A percentile compares a stretch with the other conserved stretches of the same genome.
Conservation (phyloP, 371 early-diverging fungal genomes). For the Rhizomucor pusillus region DNA sequence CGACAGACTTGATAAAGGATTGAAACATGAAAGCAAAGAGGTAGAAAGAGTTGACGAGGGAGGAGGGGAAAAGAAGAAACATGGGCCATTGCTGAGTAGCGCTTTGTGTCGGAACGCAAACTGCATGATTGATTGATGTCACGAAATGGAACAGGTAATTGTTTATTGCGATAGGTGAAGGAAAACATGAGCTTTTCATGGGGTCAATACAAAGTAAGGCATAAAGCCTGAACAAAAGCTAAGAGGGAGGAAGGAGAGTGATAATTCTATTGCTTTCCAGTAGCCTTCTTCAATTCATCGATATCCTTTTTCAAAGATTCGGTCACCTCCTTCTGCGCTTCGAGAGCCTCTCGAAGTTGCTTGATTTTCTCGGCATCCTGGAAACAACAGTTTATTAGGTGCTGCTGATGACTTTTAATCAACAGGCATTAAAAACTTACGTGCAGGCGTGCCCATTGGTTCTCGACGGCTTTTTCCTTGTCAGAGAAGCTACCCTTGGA, state of each 20-base stretch:
- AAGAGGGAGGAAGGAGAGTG: too few relatives aligned
- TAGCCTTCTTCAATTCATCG: slow-evolving; percentile 7
- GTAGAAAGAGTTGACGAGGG: slow-evolving; percentile 8
- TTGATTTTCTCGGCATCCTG: slow-evolving; percentile 37
- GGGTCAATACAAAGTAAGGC: too few relatives aligned
- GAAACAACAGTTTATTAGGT: neutral
- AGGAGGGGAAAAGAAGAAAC: slow-evolving; percentile 4
- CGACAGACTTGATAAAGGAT: slow-evolving; percentile 15
- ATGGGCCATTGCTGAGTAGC: too few relatives aligned
- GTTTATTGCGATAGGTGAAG: too few relatives aligned
- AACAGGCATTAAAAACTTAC: slow-evolving; percentile 14
- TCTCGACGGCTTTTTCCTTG: slow-evolving; percentile 38
- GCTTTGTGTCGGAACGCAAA: too few relatives aligned
- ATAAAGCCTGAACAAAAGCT: too few relatives aligned
- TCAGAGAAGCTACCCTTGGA: slow-evolving; percentile 13
- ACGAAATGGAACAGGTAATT: too few relatives aligned
- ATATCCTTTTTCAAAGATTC: slow-evolving; percentile 6
- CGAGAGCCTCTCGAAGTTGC: slow-evolving; percentile 11
- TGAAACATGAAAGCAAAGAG: slow-evolving; percentile 4
- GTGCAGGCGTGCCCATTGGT: slow-evolving; percentile 39
- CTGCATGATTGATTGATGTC: too few relatives aligned
- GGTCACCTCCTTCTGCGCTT: slow-evolving; percentile 7
- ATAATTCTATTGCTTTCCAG: neutral
- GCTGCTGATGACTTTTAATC: neutral
- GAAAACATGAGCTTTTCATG: too few relatives aligned